Base-by-base conservation (phyloP, 2,329 filamentous ascomycete genomes). In the Pleurostoma richardsiae region DNA sequence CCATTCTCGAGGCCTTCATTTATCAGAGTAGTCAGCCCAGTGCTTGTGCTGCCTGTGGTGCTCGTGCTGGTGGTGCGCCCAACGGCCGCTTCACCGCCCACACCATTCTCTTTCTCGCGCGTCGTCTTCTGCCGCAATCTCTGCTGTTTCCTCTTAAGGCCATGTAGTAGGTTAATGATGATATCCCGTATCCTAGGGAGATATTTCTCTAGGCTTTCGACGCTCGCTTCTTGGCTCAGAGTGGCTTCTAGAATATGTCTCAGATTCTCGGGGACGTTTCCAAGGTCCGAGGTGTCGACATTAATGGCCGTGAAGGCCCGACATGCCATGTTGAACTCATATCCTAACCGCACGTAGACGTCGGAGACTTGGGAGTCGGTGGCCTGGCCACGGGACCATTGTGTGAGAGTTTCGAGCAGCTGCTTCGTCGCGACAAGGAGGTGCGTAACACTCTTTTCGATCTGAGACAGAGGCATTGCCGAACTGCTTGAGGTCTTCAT, bases 281-380 rank as follows among this genome's bases (percentile, higher is more conserved):
- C 94, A 10, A 99, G 77, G 65, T 99, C 94, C 29, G 83, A 82
- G 2, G 91, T 96, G 60, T 99, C 94, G 52, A 99, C 94, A 52
- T 95, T 94, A 60, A 99, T 99, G 49, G 91, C 90, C 59, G 89
- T 90, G 69, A 99, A 99, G 51, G 94, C 92, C 47, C 94, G 86
- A 67, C 92, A 97, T 29, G 94, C 94, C 73, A 99, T 94, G 69
- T 99, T 99, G 77, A 99, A 99, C 69, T 99, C 94, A 69, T 99
- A 99, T 41, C 94, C 94, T 51, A 99, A 74, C 51, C 94, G 86
- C 50, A 99, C 94, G 64, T 99, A 99, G 57, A 99, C 94, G 65
- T 99, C 94, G 10, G 94, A 97, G 49, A 99, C 94, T 65, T 97
- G 89, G 51, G 86, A 88, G 69, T 99, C 94, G 53, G 90, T 91